Evolutionary conservation across 768 basidiomycete genomes (phyloP).

Genomic region (Collybia sp.): DNA sequence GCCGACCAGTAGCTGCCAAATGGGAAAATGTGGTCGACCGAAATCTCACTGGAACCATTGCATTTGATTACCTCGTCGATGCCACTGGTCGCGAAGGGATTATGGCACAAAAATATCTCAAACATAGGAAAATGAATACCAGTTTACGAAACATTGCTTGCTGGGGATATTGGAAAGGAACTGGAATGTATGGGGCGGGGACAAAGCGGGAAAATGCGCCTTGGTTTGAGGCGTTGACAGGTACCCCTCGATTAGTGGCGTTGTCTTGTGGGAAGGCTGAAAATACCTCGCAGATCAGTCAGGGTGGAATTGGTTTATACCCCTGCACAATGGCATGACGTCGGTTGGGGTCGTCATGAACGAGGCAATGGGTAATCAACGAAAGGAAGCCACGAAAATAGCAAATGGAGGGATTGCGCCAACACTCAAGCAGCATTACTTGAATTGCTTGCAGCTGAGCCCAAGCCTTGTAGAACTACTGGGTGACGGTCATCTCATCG

Average conservation of each 20-base stretch:
- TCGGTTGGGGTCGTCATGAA: conserved; percentile 50
- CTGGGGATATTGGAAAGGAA: conserved; percentile 65
- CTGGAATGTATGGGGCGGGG: conserved; percentile 36
- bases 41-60: conserved; percentile 27
- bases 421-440: conserved; percentile 30
- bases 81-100: conserved; percentile 57
- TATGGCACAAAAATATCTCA: conserved; percentile 51
- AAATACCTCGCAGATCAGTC: conserved; percentile 31
- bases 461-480: conserved; percentile 25
- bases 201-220: conserved; percentile 39
- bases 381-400: conserved; percentile 15
- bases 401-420: conserved; percentile 5
- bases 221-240: conserved; percentile 52
- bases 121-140: conserved; percentile 48
- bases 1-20: conserved; percentile 30
- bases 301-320: conserved; percentile 57
- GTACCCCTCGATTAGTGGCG: conserved; percentile 18
- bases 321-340: conserved; percentile 36
- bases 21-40: conserved; percentile 22
- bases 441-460: conserved; percentile 26
- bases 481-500: conserved; percentile 24
- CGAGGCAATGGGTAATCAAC: conserved; percentile 27
- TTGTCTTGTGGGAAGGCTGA: neutral
- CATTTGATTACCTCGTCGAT: conserved; percentile 60
- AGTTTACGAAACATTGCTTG: conserved; percentile 54